Conservation (phyloP, 1,139 yeast species). For the Hemisphaericaspora xylofermentans region DNA sequence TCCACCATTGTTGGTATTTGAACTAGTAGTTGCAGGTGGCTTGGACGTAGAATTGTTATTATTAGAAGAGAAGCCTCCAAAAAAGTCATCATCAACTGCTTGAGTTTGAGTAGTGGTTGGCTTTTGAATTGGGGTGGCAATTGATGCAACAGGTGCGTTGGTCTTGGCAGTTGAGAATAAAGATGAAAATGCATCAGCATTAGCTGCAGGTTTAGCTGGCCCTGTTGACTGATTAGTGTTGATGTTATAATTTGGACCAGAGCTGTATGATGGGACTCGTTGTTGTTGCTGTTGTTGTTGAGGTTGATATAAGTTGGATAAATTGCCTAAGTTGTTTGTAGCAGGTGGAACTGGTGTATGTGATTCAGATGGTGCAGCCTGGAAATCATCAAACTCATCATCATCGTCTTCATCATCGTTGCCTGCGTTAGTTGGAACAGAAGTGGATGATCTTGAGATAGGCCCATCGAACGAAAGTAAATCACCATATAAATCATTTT, state of each 20-base stretch:
- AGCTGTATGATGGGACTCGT: constrained; percentile 12
- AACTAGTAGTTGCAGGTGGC: constrained; percentile 9
- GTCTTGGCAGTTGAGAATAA: constrained; percentile 73
- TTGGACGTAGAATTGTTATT: constrained; percentile 10
- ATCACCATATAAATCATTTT: constrained; percentile 52
- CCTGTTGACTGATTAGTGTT: constrained; percentile 24
- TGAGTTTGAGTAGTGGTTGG: constrained; percentile 7
- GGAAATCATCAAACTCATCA: constrained; percentile 94
- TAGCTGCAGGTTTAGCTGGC: constrained; percentile 35
- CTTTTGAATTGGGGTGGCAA: constrained; percentile 8
- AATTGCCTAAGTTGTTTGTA: constrained; percentile 36
- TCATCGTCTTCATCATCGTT: constrained; percentile 56
- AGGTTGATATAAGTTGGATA: constrained; percentile 34
- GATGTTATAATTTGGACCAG: constrained; percentile 15
- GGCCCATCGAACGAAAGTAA: constrained; percentile 51
- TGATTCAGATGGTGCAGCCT: constrained; percentile 71
- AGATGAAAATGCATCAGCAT: constrained; percentile 78
- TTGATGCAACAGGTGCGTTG: constrained; percentile 24
- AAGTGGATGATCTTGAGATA: constrained; percentile 17
- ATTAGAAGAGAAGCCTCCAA: constrained; percentile 23
- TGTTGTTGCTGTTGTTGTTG: constrained; percentile 18
- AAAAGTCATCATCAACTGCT: constrained; percentile 20
- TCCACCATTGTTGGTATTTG: constrained; percentile 19
- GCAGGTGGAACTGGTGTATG: constrained; percentile 26
- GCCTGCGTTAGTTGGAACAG: constrained; percentile 15